Evolutionary conservation across 73 alveolate genomes (phyloP).

Genomic region (Tetrahymena thermophila): DNA sequence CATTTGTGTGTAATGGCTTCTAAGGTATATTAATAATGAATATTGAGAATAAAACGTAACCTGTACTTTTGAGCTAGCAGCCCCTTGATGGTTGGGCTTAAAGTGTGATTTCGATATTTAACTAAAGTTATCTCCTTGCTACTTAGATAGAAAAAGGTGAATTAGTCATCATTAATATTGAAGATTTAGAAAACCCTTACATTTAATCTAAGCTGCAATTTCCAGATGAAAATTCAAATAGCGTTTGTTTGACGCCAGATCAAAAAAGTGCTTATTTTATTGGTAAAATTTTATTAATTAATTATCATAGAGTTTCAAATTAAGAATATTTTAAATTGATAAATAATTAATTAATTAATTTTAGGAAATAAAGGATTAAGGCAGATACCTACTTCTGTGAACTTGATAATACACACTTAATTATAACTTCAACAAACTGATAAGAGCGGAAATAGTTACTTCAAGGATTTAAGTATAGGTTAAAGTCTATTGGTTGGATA

Average conservation of each 20-base stretch:
- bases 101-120: background rate
- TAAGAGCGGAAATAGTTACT: background rate
- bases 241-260: background rate
- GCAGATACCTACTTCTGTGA: background rate
- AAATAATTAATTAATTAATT: too few species aligned
- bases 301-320: too few species aligned
- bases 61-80: background rate
- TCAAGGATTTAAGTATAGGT: background rate
- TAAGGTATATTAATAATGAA: background rate
- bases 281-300: background rate
- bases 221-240: background rate
- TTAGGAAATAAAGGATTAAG: background rate
- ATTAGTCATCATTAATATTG: background rate
- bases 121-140: background rate
- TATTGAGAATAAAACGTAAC: background rate
- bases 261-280: background rate
- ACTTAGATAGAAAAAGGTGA: background rate
- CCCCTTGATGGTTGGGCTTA: background rate
- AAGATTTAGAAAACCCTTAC: background rate
- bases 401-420: background rate
- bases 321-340: too few species aligned
- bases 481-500: background rate
- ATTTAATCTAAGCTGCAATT: background rate
- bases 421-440: background rate
- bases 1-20: background rate